Conservation (phyloP, 345 rosid species). For the Salix suchowensis region DNA sequence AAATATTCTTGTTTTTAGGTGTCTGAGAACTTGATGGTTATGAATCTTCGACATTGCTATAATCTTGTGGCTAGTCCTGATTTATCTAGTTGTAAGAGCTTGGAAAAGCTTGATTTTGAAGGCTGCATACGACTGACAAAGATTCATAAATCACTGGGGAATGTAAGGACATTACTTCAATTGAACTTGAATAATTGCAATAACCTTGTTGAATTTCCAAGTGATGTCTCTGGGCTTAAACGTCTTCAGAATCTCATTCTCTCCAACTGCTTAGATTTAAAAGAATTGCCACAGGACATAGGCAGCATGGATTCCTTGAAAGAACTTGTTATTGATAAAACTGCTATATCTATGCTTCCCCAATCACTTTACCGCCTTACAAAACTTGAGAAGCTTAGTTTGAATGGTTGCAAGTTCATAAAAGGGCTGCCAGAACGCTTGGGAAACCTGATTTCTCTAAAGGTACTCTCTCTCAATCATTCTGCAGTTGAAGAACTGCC, state of each 20-base stretch:
- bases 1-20: no score
- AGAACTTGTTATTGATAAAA: conserved; percentile 38
- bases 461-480: conserved; percentile 26
- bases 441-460: conserved; percentile 36
- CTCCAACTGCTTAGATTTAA: conserved; percentile 31
- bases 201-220: conserved; percentile 24
- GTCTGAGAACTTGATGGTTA: no score
- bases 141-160: no score
- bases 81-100: no score
- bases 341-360: conserved; percentile 41
- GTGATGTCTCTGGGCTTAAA: conserved; percentile 38
- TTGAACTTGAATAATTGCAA: no score
- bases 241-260: conserved; percentile 39
- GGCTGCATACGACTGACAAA: no score
- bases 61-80: no score
- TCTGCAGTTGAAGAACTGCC: conserved; percentile 42
- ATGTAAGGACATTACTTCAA: no score
- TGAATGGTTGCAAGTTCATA: conserved; percentile 21
- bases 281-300: conserved; percentile 35
- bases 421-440: conserved; percentile 32
- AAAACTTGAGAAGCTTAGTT: conserved; percentile 43
- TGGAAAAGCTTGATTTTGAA: no score
- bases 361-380: conserved; percentile 33
- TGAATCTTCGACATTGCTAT: no score
- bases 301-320: conserved; percentile 42